Evolutionary conservation across 129 eudicot species (phyloP).

Genomic region (Pseudognaphalium luteoalbum): DNA sequence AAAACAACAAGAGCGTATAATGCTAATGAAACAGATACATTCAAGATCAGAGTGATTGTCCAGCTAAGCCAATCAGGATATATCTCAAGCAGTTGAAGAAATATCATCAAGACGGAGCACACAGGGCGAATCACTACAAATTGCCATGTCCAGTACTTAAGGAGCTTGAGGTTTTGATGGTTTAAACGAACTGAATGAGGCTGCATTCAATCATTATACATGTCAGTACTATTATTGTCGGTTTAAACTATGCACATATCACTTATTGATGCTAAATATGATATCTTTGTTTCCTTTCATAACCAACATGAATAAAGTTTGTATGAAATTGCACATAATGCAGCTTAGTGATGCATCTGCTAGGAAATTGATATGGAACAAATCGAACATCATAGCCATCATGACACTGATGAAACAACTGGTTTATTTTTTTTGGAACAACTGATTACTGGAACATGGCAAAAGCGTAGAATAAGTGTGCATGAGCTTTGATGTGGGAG

Average conservation of each 20-base stretch:
- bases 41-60: constrained; percentile 86
- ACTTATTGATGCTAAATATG: not conserved
- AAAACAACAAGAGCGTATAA: constrained; percentile 81
- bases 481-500: not conserved
- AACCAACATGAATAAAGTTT: not conserved
- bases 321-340: not conserved
- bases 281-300: not conserved
- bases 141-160: constrained; percentile 94
- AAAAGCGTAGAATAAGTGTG: no score
- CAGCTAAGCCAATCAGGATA: constrained; percentile 92
- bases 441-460: not conserved
- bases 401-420: not conserved
- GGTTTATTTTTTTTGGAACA: not conserved
- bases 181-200: constrained; percentile 77
- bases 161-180: constrained; percentile 75
- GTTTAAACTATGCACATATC: not conserved
- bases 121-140: constrained; percentile 92
- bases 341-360: not conserved
- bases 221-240: not conserved
- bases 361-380: not conserved
- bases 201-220: constrained; percentile 48
- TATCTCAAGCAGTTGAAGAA: constrained; percentile 66
- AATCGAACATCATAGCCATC: not conserved
- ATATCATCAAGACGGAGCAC: constrained; percentile 78
- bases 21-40: constrained; percentile 88